Evolutionary conservation across 2,329 filamentous ascomycete genomes (phyloP).

Genomic region (Aspergillus pseudotamarii): DNA sequence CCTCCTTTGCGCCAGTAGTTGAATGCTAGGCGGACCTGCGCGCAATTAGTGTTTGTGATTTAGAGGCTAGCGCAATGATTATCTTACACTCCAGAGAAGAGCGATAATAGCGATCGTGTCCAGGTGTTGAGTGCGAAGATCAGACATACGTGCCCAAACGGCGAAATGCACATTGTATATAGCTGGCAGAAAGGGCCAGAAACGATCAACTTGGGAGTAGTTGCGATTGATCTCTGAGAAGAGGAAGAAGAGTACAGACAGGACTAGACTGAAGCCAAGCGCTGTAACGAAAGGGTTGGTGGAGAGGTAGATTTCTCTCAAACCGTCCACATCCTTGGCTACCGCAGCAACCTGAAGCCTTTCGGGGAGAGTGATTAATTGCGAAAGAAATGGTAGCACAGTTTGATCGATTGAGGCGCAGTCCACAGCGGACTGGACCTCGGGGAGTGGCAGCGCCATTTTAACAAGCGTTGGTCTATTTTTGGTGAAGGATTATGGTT

Average conservation of each 20-base stretch:
- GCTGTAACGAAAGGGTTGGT: slow-evolving; percentile 85
- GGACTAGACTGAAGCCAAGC: slow-evolving; percentile 69
- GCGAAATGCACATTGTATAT: slow-evolving; percentile 84
- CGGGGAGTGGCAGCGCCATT: slow-evolving; percentile 67
- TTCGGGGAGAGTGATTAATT: slow-evolving; percentile 70
- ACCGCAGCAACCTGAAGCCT: slow-evolving; percentile 64
- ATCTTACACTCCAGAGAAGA: slow-evolving; percentile 75
- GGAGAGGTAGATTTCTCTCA: slow-evolving; percentile 73
- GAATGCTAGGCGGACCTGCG: slow-evolving; percentile 77
- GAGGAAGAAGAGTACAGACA: slow-evolving; percentile 73
- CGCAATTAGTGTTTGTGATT: slow-evolving; percentile 22
- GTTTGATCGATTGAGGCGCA: slow-evolving; percentile 76
- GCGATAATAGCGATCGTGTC: slow-evolving; percentile 73
- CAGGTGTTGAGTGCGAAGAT: slow-evolving; percentile 69
- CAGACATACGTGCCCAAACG: slow-evolving; percentile 77
- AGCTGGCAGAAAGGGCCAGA: slow-evolving; percentile 88
- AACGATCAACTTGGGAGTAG: slow-evolving; percentile 93
- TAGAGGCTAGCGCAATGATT: slow-evolving; percentile 7
- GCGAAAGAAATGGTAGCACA: slow-evolving; percentile 72
- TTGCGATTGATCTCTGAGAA: slow-evolving; percentile 86
- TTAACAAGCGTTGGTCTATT: background rate
- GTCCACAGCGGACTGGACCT: slow-evolving; percentile 70
- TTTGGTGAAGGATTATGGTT: background rate
- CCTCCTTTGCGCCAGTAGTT: slow-evolving; percentile 98
- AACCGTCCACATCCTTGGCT: slow-evolving; percentile 60